A percentile compares a stretch with the other conserved stretches of the same genome.
Evolutionary conservation across 1,139 yeast species (phyloP).

Genomic region (Taphrina flavorubra): DNA sequence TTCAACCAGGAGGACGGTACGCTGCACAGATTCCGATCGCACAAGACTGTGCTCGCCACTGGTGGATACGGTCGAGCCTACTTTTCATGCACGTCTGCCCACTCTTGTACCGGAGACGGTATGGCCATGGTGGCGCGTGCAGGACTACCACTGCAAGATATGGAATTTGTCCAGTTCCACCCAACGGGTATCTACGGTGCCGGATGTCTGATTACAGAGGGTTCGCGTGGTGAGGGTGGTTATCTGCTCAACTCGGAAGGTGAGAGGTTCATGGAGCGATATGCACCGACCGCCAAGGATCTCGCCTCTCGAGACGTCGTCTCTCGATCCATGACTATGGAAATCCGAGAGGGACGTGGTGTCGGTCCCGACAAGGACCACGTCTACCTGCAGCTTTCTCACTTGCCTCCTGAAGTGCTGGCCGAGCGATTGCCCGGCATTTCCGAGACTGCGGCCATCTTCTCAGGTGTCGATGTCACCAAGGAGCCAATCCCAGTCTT

Average conservation of each 20-base stretch:
- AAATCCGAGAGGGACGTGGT: conserved; percentile 98
- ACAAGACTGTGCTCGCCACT: conserved; percentile 94
- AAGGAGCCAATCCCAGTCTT: conserved; percentile 98
- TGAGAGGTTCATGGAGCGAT: conserved; percentile 99
- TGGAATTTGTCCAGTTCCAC: conserved; percentile 98
- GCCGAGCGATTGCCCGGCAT: conserved; percentile 98
- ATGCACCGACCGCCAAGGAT: conserved; percentile 98
- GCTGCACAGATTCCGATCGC: conserved; percentile 94
- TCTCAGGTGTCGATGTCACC: conserved; percentile 99
- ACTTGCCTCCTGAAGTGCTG: conserved; percentile 87
- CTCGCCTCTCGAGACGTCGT: conserved; percentile 98
- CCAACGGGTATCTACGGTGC: conserved; percentile 99
- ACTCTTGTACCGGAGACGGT: conserved; percentile 99
- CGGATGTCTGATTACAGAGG: conserved; percentile 97
- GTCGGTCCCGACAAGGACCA: conserved; percentile 97
- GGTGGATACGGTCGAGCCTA: conserved; percentile 99
- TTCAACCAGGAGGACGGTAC: conserved; percentile 99
- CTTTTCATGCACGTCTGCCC: conserved; percentile 98
- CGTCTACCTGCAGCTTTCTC: conserved; percentile 91
- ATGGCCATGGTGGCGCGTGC: conserved; percentile 98
- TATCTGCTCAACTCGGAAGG: conserved; percentile 94
- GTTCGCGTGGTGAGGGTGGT: conserved; percentile 99
- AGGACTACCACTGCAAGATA: conserved; percentile 95
- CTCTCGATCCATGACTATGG: conserved; percentile 97
- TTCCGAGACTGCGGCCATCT: conserved; percentile 96